Evolutionary conservation across 2,329 filamentous ascomycete species (phyloP).

Genomic region (Pyrenophora tritici-repentis): DNA sequence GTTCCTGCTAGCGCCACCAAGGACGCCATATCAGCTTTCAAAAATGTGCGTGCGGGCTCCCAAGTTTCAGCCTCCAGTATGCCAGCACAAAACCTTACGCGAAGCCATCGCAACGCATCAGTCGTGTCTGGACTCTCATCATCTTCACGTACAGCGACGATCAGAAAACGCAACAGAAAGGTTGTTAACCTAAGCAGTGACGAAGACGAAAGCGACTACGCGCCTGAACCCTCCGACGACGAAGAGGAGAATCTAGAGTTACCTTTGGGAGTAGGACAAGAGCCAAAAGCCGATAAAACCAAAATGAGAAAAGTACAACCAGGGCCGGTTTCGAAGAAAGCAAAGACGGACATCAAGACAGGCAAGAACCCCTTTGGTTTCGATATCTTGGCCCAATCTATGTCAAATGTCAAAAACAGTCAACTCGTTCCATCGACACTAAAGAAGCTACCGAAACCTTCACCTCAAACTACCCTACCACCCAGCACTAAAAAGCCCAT

Average conservation of each 20-base stretch:
- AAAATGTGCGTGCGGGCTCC: conserved; percentile 4
- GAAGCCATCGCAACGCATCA: neutral
- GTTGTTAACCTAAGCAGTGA: conserved; percentile 11
- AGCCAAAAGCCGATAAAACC: neutral
- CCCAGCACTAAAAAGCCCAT: neutral
- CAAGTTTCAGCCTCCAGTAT: conserved; percentile 6
- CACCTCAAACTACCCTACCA: neutral
- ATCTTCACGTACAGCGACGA: neutral
- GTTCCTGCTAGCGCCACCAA: conserved; percentile 8
- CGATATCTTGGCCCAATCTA: too few species aligned
- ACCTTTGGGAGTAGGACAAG: neutral
- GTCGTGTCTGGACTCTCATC: conserved; percentile 5
- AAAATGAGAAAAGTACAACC: neutral
- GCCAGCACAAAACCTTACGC: neutral
- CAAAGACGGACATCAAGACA: neutral
- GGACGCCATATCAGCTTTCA: neutral
- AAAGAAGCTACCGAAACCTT: neutral
- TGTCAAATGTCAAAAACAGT: too few species aligned
- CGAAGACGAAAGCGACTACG: conserved; percentile 14
- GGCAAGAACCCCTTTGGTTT: conserved; percentile 14
- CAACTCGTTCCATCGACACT: neutral
- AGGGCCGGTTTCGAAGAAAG: neutral
- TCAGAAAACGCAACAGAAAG: conserved; percentile 7
- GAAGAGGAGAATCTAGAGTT: conserved; percentile 3
- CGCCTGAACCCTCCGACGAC: conserved; percentile 3